These are phyloP conservation scores for Tinospora cordifolia DNA, from an alignment of 164 flowering plant genomes.

Conservation along the genomic window DNA sequence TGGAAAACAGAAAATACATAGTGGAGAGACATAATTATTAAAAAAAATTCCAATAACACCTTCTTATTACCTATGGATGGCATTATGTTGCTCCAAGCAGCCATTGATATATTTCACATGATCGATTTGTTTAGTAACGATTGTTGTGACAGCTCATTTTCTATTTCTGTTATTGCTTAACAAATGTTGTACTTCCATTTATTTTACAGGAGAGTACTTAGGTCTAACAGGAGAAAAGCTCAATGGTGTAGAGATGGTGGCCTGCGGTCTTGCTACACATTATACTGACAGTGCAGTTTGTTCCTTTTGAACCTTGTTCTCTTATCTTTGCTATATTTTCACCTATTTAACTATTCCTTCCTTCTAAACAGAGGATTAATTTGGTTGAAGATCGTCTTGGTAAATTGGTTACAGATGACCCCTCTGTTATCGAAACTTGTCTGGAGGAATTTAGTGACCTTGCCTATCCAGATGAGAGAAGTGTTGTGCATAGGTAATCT, in stretches of 20 bases:
- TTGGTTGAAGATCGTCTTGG: slow-evolving; percentile 72
- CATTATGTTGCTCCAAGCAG: neutral
- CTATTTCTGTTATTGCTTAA: neutral
- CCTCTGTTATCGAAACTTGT: slow-evolving; percentile 54
- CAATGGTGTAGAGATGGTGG: slow-evolving; percentile 90
- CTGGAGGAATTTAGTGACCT: slow-evolving; percentile 72
- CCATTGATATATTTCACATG: neutral
- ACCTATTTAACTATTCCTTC: slow-evolving; percentile 8
- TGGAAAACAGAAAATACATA: neutral
- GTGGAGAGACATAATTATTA: neutral
- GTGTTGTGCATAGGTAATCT: slow-evolving; percentile 55
- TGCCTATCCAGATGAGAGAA: slow-evolving; percentile 60
- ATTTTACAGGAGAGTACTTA: slow-evolving; percentile 73
- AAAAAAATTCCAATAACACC: neutral
- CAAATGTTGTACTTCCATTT: slow-evolving; percentile 2
- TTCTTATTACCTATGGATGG: neutral
- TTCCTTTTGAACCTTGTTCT: slow-evolving; percentile 6
- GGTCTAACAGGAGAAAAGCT: slow-evolving; percentile 90
- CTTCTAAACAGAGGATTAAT: slow-evolving; percentile 50
- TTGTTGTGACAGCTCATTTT: neutral
- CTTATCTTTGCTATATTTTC: slow-evolving; percentile 7
- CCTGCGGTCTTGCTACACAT: slow-evolving; percentile 88
- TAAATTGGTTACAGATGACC: slow-evolving; percentile 72
- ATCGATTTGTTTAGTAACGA: neutral
- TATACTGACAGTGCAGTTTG: slow-evolving; percentile 60